Evolutionary conservation across 1,284 basidiomycete genomes (phyloP).

Genomic region (Rhodotorula sp.): DNA sequence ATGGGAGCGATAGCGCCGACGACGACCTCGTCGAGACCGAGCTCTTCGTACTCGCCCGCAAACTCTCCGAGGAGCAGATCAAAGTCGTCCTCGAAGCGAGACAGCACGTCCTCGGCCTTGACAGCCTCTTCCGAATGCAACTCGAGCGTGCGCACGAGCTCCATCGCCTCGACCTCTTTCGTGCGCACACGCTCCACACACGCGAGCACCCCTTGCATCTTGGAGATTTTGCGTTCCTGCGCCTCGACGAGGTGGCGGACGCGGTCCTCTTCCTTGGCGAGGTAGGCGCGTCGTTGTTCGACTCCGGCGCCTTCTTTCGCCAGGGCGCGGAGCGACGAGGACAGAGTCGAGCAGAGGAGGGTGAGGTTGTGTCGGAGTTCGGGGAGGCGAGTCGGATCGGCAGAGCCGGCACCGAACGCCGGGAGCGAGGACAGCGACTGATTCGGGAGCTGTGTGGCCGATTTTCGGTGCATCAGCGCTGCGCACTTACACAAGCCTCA

Average conservation of each 20-base stretch:
- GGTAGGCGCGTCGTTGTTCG: constrained; percentile 72
- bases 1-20: constrained; percentile 83
- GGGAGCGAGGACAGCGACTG: constrained; percentile 35
- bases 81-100: constrained; percentile 68
- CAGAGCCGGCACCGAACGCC: constrained; percentile 49
- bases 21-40: constrained; percentile 83
- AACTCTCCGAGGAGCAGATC: constrained; percentile 70
- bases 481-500: neutral
- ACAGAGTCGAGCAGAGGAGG: constrained; percentile 77
- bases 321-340: constrained; percentile 78
- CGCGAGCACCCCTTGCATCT: constrained; percentile 25
- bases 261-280: constrained; percentile 68
- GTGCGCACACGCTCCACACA: constrained; percentile 25
- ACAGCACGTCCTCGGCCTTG: constrained; percentile 62
- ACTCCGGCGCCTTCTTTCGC: constrained; percentile 84
- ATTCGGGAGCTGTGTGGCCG: constrained; percentile 19
- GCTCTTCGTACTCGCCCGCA: constrained; percentile 71
- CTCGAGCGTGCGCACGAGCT: constrained; percentile 10
- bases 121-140: constrained; percentile 5
- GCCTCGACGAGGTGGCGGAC: constrained; percentile 63
- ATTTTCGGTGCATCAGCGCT: neutral
- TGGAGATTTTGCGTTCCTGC: constrained; percentile 36
- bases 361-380: constrained; percentile 94
- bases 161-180: constrained; percentile 20
- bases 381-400: constrained; percentile 80